Evolutionary conservation across 2,329 filamentous ascomycete species (phyloP), one percentile per base, ranked within the genome.

Genomic region (Penicillium olsonii): DNA sequence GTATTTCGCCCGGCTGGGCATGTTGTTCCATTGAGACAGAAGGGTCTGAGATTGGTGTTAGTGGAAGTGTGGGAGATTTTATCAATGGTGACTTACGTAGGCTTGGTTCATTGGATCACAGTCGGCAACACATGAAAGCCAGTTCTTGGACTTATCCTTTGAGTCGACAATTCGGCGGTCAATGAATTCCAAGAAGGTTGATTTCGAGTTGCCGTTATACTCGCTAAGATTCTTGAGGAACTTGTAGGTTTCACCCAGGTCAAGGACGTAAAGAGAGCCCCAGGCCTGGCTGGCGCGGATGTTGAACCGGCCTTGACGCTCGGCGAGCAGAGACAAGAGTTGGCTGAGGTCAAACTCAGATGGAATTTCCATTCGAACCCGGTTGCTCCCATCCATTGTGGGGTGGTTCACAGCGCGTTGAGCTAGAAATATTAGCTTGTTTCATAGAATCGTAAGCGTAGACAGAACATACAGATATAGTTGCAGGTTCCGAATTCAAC

Each of bases 1-100:
- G 54, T 75, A 76, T 29, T 68, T 68, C 15, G 73, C 73, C 17
- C 72, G 72, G 45, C 72, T 75, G 7, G 74, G 73, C 74, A 76
- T 76, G 53, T 74, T 75, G 55, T 74, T 74, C 68, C 72, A 71
- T 45, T 65, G 66, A 8, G 71, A 74, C 14, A 75, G 69, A 5
- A 75, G 59, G 29, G 70, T 61, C 72, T 75, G 42, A 6, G 34
- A n/a, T 5, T 48, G 29, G 29, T 39, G 37, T 49, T 19, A 48
- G 46, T 12, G 29, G 15, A 31, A 33, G 40, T 45, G 4, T 18
- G 12, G 19, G 11, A 19, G 4, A 12, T 17, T 3, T 24, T 2
- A 20, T 2, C 38, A 37, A n/a, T 42, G 20, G 6, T n/a, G 14
- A 68, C 71, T 66, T 58, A 74, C 71, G 31, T 73, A 71, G 40